Percentiles rank a stretch among this genome's conserved stretches.
Conservation (phyloP, 345 rosid genomes). For the Abelmoschus esculentus region DNA sequence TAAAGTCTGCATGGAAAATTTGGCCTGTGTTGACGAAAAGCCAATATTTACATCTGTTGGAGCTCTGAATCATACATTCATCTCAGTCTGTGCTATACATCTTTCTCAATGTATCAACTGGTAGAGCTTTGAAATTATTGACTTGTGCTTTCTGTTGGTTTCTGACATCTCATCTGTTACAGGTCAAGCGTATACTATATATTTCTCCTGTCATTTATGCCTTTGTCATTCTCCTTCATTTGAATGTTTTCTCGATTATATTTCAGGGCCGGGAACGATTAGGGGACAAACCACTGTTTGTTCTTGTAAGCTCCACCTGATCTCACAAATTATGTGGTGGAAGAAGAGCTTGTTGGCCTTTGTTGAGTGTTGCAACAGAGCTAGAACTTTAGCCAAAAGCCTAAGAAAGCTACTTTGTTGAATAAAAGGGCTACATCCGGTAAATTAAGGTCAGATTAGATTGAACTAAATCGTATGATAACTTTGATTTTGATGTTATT, state of each 20-base stretch:
- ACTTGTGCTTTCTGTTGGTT: background rate
- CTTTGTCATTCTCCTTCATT: background rate
- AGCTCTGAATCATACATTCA: background rate
- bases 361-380: conserved; percentile 1
- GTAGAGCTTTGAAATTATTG: background rate
- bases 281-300: conserved; percentile 70
- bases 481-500: background rate
- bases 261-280: conserved; percentile 73
- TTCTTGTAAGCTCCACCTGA: conserved; percentile 53
- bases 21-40: background rate
- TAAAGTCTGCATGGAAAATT: background rate
- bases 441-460: background rate
- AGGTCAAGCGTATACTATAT: background rate
- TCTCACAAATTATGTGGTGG: background rate
- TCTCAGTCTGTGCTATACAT: background rate
- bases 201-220: background rate
- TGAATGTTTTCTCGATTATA: background rate
- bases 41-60: background rate
- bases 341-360: background rate
- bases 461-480: background rate
- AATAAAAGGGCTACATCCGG: conserved; percentile 1
- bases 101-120: background rate
- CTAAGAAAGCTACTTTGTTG: background rate
- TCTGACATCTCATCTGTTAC: background rate
- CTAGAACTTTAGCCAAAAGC: conserved; percentile 17